Evolutionary conservation across 257 asterid species (phyloP), one percentile per base, ranked within the genome.

Genomic region (Mitragyna speciosa): DNA sequence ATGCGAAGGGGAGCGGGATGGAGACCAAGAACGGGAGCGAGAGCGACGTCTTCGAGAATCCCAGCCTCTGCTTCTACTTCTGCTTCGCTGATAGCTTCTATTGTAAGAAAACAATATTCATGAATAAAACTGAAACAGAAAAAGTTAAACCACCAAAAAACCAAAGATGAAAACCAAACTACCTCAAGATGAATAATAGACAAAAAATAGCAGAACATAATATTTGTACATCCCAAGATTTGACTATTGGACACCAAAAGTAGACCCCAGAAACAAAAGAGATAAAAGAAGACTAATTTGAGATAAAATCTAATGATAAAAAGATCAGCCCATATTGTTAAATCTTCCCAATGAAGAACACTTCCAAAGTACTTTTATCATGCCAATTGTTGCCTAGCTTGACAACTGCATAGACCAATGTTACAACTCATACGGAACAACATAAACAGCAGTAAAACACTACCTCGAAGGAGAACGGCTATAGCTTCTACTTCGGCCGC

Each of bases 401-500:
- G 7, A 39, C n/a, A 59, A 15, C 51, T 39, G 58, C 20, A 75
- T 30, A 75, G 48, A 66, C 20, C 2, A 41, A 22, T 15, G 30
- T 61, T 6, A 4, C 10, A 12, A n/a, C 54, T 20, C 73, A 39
- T 69, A 36, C 19, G n/a, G 30, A 39, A 39, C 28, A 36, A 22
- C 28, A 22, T n/a, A 22, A 26, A 61, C 1, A 73, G 47, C 61
- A 73, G 26, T 84, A 75, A 36, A 51, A 56, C 70, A 64, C 59
- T 87, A 94, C 99, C 98, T 94, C 65, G 87, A 83, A 82, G 99
- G 99, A 75, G 98, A 96, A 72, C 87, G 96, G 68, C 99, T 96
- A 79, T 86, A 81, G 88, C 98, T 94, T 88, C 97, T 88, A 80
- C 98, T 92, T 17, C 95, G 92, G 82, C 98, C 90, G 80, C 96